phyloP scores from a whole-genome alignment of 1,284 basidiomycete genomes.

The Cutaneotrichosporon curvatum region DNA sequence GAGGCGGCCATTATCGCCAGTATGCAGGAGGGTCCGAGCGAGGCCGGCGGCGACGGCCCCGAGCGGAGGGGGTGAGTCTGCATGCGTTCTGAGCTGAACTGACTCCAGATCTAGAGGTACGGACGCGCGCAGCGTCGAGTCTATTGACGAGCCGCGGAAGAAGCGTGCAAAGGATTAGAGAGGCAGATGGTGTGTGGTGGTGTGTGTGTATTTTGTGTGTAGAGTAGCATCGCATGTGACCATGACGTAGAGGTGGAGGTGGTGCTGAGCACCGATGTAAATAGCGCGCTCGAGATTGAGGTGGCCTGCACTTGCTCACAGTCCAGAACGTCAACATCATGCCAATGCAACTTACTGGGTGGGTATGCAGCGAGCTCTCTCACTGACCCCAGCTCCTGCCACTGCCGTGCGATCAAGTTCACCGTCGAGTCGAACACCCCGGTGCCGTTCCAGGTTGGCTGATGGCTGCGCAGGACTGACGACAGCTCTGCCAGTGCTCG shows the following conservation, averaged over 20 bases:
- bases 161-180: constrained; percentile 10
- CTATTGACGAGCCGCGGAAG: constrained; percentile 4
- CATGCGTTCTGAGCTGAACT: too few relatives aligned
- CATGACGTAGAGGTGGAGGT: not conserved
- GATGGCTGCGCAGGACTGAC: not conserved
- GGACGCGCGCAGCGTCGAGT: constrained; percentile 9
- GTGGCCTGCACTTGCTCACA: too few relatives aligned
- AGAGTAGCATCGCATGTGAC: constrained; percentile 1
- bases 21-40: too few relatives aligned
- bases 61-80: too few relatives aligned
- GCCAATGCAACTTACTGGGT: constrained; percentile 41
- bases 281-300: not conserved
- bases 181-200: not conserved
- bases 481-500: constrained; percentile 41
- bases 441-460: constrained; percentile 37
- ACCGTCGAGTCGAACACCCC: constrained; percentile 44
- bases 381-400: constrained; percentile 35
- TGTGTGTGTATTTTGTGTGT: constrained; percentile 1
- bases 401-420: constrained; percentile 42
- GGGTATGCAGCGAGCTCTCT: not conserved
- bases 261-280: not conserved
- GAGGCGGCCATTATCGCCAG: too few relatives aligned
- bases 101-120: too few relatives aligned
- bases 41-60: too few relatives aligned
- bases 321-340: too few relatives aligned